Base-by-base conservation (phyloP, 805 yeast species). In the Ogataea paradorogensis region DNA sequence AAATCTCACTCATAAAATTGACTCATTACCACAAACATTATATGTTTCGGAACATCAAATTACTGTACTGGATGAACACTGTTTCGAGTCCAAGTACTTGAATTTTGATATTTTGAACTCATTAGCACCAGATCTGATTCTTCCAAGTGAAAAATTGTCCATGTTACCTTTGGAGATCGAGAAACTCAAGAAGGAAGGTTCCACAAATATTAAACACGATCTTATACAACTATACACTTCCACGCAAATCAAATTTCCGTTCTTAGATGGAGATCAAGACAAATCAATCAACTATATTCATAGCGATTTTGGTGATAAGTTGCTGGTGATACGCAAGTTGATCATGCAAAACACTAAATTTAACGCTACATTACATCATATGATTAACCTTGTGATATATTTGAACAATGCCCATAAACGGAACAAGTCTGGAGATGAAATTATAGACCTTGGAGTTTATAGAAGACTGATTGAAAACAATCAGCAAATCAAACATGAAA, bases 211-310 rank as follows among this genome's bases (percentile, higher is more conserved):
- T 5, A 45, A 45, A 21, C 10, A 11, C 1, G 22, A 29, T 11
- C 18, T 45, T 8, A 15, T 37, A 5, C 26, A 31, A 14, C 14
- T 29, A 9, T 24, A 32, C 30, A 30, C 33, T 7, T 24, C 15
- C 8, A 32, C 24, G 8, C 36, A 43, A 6, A 35, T 43, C 6
- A 18, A 15, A 2, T 40, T 50, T 14, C 56, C 56, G 2, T 52
- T 35, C 29, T 34, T 50, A 15, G 46, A 49, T 22, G 37, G 38
- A 1, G 30, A 21, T 10, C 42, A 45, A 21, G 42, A 45, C 16
- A 24, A 28, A 9, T 43, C 45, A 28, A 30, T 47, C 4, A 50
- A 48, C 32, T 45, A 40, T 24, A 20, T 48, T 20, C 44, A 30
- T 15, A 31, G 31, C 21, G 21, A 40, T 11, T 48, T 47, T 30